phyloP scores from a whole-genome alignment of 2,329 filamentous ascomycete species.

The Colletotrichum sp. region DNA sequence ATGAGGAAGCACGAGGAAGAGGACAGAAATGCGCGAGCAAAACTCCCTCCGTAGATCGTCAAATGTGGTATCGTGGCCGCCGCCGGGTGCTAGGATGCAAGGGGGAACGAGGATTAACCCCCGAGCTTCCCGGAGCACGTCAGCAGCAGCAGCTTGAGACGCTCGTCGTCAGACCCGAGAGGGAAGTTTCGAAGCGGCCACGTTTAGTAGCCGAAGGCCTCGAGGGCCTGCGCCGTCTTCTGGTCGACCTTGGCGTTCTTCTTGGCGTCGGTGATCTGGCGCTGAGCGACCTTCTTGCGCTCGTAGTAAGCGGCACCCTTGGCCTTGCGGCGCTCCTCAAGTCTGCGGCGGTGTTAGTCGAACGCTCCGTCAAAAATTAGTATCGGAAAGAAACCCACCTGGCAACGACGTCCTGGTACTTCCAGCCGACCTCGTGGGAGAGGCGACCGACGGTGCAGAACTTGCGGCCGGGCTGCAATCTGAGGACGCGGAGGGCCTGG shows the following conservation, averaged over 20 bases:
- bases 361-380: not conserved
- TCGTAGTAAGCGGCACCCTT: slow-evolving; percentile 99
- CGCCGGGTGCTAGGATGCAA: slow-evolving; percentile 8
- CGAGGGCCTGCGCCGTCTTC: slow-evolving; percentile 88
- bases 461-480: slow-evolving; percentile 98
- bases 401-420: slow-evolving; percentile 99
- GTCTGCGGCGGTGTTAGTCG: slow-evolving; percentile 56
- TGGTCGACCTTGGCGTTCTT: slow-evolving; percentile 87
- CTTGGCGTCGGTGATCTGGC: slow-evolving; percentile 91
- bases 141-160: not conserved
- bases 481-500: slow-evolving; percentile 94
- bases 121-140: not conserved
- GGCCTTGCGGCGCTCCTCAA: slow-evolving; percentile 99
- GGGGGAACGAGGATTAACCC: slow-evolving; percentile 20
- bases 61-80: not conserved
- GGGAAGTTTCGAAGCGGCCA: slow-evolving; percentile 16
- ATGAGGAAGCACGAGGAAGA: slow-evolving; percentile 56
- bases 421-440: slow-evolving; percentile 99
- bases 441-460: slow-evolving; percentile 99
- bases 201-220: slow-evolving; percentile 86
- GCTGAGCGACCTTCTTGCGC: slow-evolving; percentile 96
- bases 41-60: slow-evolving; percentile 11
- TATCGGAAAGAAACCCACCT: slow-evolving; percentile 71
- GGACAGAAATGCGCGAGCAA: slow-evolving; percentile 35
- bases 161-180: not conserved